Base-by-base conservation (phyloP, 495 filamentous ascomycete species). In the Sordaria brevicollis region DNA sequence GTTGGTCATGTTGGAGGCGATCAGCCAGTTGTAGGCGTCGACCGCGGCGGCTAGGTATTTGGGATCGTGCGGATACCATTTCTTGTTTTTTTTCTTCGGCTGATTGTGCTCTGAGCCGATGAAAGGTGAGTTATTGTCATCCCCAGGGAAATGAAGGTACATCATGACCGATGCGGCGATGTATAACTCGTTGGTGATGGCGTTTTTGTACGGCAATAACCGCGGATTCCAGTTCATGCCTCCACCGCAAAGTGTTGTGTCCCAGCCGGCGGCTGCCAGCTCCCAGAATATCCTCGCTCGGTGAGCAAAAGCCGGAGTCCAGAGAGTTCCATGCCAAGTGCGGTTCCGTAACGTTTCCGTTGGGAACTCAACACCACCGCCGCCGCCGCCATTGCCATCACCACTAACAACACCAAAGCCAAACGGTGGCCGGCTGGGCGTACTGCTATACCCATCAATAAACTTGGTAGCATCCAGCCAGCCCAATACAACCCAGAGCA, bases 161-260 rank as follows among this genome's bases (percentile, higher is more conserved):
- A 99, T 98, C 25, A 83, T 86, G 62, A 96, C 86, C 65, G 90
- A 93, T 1, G 92, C 93, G 0, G 93, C 82, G 68, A 97, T 92
- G 75, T 83, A 98, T 9, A 97, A 85, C 76, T 98, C 89, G 76
- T 99, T 99, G 35, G 95, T 99, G 72, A 99, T 94, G 69, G 95
- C 93, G 75, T 99, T 99, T 78, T 98, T 99, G 80, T 99, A 97
- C 0, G 94, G 93, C 25, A 81, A 79, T 43, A 96, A 80, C 66
- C 87, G 85, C 5, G 93, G 95, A 65, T 89, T 95, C 95, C 95
- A 99, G 66, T 90, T 83, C 93, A 99, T 97, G 3, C 95, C 95
- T 17, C 95, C 95, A 13, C 86, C 86, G 73, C 95, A 97, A 2
- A 97, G 85, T 41, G 82, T 84, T 25, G 86, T 88, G 79, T 96